Base-by-base conservation (phyloP, 129 eudicot species). In the Mikania micrantha region DNA sequence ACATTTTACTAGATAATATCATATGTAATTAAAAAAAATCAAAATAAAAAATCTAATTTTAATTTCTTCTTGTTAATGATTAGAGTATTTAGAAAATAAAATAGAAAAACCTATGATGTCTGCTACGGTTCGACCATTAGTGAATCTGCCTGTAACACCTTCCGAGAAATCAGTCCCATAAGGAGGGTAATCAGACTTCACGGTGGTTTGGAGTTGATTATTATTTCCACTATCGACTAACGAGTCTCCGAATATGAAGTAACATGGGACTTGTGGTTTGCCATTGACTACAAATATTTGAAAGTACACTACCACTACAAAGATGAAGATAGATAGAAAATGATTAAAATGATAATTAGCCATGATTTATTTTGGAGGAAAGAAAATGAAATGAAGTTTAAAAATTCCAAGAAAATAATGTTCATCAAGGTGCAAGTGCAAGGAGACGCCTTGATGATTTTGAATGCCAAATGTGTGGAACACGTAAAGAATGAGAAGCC, bases 241-340 rank as follows among this genome's bases (percentile, higher is more conserved):
- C 1, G 79, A 75, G 61, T 75, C 79, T 20, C 79, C 69, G 4
- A 66, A 75, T 54, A 75, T 75, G 68, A 75, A 75, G 67, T 66
- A 75, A 32, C 79, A 75, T 0, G 79, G 79, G 12, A 75, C 74
- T 66, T 56, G 17, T 31, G 74, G 74, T 66, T 57, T 57, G 19
- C 79, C 32, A 2, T 25, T 1, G 13, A 28, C 58, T 13, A 74
- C 2, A 40, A 38, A 17, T 19, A 66, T 54, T 9, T 21, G 63
- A 9, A 72, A 49, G 2, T 48, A 13, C 3, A 29, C 27, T 16
- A 64, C 27, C 8, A n/a, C 56, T 11, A 64, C 21, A 28, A 53
- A 16, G 56, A 11, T 52, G 28, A 9, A 15, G 27, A 74, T 5
- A 13, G 0, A 31, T 28, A 47, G 53, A 32, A 72, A 45, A 28